Evolutionary conservation across 331 rosid genomes (phyloP), one percentile per base, ranked within the genome.

Genomic region (Rhamnella rubrinervis): DNA sequence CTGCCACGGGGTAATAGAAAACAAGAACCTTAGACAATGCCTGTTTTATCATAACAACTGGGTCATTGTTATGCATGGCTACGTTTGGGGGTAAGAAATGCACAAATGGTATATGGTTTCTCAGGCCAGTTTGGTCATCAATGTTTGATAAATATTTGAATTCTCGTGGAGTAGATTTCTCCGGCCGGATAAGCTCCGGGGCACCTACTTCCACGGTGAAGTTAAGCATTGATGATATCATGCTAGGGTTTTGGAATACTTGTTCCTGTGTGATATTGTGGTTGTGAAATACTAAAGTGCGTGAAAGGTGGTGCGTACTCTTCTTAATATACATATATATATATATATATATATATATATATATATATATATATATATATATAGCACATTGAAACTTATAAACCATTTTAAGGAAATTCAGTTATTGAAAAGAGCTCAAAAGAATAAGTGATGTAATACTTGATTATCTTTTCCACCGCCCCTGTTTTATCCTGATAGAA

Each of bases 31-130:
- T 75, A 39, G 79, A 63, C 63, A 60, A 50, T 2, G 79, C 72
- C 26, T 23, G 49, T 66, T 67, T 75, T n/a, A 67, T 59, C 11
- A 66, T 44, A 46, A 5, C 50, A 28, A 55, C 68, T 28, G 68
- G 58, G 55, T 75, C 74, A 31, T 60, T 21, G 8, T 47, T 40
- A 2, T 14, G 47, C 51, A 3, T 19, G 67, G 63, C 46, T 39
- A 6, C 23, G 31, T 19, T 49, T 60, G 73, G 68, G 52, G 68
- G 63, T 53, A 59, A 67, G 55, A 67, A 67, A 25, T 67, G 79
- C 68, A 75, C 79, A 55, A 75, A 75, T 2, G 74, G 74, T 60
- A 67, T 75, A 63, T 75, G 78, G 67, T 75, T 75, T 67, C 74
- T 67, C 9, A 75, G 68, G 63, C 79, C 79, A 13, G 13, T 23